Percentiles rank a stretch among this genome's conserved stretches.
Conservation (phyloP, 306 rosid species). For the Ochetophila trinervis region DNA sequence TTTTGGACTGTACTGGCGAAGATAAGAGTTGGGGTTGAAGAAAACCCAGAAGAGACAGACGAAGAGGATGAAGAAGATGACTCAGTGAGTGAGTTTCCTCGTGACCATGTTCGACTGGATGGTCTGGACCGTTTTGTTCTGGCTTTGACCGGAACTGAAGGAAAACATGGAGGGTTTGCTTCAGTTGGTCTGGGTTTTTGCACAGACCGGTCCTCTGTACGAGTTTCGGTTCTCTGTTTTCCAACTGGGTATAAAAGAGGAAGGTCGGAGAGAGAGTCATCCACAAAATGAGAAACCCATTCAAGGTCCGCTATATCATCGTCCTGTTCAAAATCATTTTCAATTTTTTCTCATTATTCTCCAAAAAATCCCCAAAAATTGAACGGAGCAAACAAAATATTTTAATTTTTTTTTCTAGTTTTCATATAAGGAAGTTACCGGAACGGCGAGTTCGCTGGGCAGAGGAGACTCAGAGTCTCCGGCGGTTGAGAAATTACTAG, state of each 20-base stretch:
- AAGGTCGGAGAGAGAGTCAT: slow-evolving; percentile 60
- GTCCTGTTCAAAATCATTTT: slow-evolving; percentile 39
- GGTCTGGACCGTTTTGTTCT: slow-evolving; percentile 46
- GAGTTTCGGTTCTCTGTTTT: slow-evolving; percentile 19
- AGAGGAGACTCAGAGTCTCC: slow-evolving; percentile 47
- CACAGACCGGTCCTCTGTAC: slow-evolving; percentile 27
- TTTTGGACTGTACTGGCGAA: slow-evolving; percentile 22
- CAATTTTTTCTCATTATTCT: slow-evolving; percentile 6
- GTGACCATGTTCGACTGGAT: slow-evolving; percentile 23
- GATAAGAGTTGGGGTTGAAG: slow-evolving; percentile 29
- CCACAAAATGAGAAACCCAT: slow-evolving; percentile 95
- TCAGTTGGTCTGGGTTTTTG: slow-evolving; percentile 31
- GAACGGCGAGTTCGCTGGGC: slow-evolving; percentile 58
- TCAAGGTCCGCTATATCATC: slow-evolving; percentile 78
- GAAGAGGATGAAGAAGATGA: slow-evolving; percentile 41
- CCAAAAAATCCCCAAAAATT: neutral
- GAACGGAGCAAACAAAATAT: neutral
- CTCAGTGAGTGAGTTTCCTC: slow-evolving; percentile 26
- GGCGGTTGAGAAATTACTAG: slow-evolving; percentile 29
- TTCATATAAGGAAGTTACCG: slow-evolving; percentile 39
- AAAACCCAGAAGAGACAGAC: slow-evolving; percentile 41
- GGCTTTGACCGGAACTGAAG: slow-evolving; percentile 48
- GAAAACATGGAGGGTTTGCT: slow-evolving; percentile 32
- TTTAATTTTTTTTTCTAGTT: neutral
- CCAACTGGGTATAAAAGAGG: slow-evolving; percentile 44